Percentiles rank a stretch among this genome's conserved stretches.
phyloP scores from a whole-genome alignment of 169 alveolate species.

The Cyclospora cayetanensis region DNA sequence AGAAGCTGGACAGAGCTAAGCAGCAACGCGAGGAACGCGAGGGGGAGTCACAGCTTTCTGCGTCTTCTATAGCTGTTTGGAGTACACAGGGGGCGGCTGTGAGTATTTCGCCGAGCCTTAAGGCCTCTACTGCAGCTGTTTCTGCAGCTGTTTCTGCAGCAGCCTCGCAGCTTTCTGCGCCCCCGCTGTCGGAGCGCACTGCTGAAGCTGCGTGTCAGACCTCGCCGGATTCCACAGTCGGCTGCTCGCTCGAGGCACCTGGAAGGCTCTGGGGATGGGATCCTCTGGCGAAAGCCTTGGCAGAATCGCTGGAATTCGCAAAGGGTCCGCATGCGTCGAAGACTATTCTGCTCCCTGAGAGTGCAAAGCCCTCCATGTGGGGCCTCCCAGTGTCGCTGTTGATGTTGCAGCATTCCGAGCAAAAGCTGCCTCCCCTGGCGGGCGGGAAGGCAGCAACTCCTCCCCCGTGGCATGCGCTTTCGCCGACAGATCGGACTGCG shows the following conservation, averaged over 20 bases:
- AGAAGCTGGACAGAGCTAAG: slow-evolving; percentile 28
- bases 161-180: too few species aligned
- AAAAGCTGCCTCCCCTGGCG: not conserved
- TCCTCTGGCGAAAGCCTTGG: not conserved
- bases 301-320: not conserved
- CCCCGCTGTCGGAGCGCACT: too few species aligned
- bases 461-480: not conserved
- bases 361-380: slow-evolving; percentile 59
- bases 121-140: too few species aligned
- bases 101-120: too few species aligned
- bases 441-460: not conserved
- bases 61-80: not conserved
- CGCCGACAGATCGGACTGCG: not conserved
- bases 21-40: slow-evolving; percentile 16
- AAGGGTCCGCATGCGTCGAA: slow-evolving; percentile 35
- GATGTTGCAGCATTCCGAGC: slow-evolving; percentile 3
- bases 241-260: too few species aligned
- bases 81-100: not conserved
- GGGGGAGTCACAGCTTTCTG: not conserved
- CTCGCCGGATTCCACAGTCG: too few species aligned
- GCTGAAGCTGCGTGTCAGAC: too few species aligned
- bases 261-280: too few species aligned
- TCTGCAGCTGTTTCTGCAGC: too few species aligned
- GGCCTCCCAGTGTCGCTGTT: slow-evolving; percentile 43
- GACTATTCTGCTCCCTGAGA: slow-evolving; percentile 31